Evolutionary conservation across 164 flowering plant genomes (phyloP), one percentile per base, ranked within the genome.

Genomic region (Malania oleifera): DNA sequence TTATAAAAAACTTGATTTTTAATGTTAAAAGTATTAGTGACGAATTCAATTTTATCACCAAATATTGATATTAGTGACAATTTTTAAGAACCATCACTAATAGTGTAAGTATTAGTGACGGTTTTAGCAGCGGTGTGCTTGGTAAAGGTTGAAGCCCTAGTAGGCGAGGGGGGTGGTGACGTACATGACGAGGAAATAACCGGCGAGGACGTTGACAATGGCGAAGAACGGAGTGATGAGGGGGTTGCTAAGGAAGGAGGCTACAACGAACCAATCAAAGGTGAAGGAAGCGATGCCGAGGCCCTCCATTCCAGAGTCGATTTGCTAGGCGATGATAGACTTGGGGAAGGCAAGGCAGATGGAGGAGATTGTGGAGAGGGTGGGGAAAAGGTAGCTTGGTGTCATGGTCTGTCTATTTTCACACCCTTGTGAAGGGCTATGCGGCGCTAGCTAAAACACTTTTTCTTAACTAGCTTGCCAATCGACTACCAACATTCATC

Each of bases 251-350:
- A 63, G 48, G 38, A 31, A 63, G 14, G 66, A 63, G 15, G 66
- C 59, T 23, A 54, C 59, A 8, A 35, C 54, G 14, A 60, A 13
- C 66, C 66, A 63, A 35, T 63, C 66, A 9, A 55, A 9, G 5
- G 66, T 52, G 15, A 63, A 25, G 19, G 66, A 52, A n/a, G 54
- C 66, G 14, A 54, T 1, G 19, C 60, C 66, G 5, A 63, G 59
- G 2, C 66, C 66, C 1, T 14, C 34, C 19, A 63, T 12, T n/a
- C 66, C 66, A 2, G 66, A 63, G 2, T 60, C 66, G 12, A 63
- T 37, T 15, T 63, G 66, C 15, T 63, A 60, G 50, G 66, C 66
- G 5, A 54, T 54, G 22, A 63, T 54, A 5, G 66, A 63, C 11
- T 47, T 46, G 13, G 60, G 66, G 56, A 63, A 63, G 4, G 53